These are phyloP conservation scores for Plasmodium gaboni DNA, from an alignment of 169 alveolate species.

Conservation along the genomic window DNA sequence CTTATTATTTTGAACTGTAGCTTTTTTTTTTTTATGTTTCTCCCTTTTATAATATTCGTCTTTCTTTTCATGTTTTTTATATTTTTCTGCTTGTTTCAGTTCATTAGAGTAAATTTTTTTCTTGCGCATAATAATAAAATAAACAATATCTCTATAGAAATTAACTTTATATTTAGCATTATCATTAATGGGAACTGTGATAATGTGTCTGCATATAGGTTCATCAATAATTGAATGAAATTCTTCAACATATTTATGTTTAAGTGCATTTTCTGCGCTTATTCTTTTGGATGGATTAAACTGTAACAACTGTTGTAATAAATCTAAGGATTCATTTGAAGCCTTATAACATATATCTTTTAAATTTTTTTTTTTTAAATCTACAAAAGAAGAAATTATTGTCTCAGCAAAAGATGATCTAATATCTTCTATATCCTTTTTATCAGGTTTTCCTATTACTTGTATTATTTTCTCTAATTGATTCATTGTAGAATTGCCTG, in stretches of 20 bases:
- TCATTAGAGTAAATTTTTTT: conserved; percentile 41
- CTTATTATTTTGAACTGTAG: neutral
- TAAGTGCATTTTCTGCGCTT: conserved; percentile 89
- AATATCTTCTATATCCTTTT: conserved; percentile 93
- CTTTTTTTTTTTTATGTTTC: neutral
- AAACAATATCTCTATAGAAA: conserved; percentile 90
- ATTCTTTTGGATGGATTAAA: conserved; percentile 88
- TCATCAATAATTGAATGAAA: conserved; percentile 91
- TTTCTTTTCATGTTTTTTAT: neutral
- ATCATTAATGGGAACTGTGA: conserved; percentile 91
- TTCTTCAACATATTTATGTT: conserved; percentile 86
- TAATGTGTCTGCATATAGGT: conserved; percentile 86
- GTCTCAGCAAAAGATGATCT: conserved; percentile 91
- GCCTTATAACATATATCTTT: conserved; percentile 71
- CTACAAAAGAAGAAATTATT: conserved; percentile 78
- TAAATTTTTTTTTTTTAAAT: conserved; percentile 72
- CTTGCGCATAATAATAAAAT: conserved; percentile 87
- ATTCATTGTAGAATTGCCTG: conserved; percentile 98
- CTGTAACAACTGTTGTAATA: conserved; percentile 85
- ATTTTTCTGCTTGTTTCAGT: neutral
- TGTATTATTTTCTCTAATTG: conserved; percentile 94
- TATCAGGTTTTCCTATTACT: conserved; percentile 95
- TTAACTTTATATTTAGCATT: conserved; percentile 88
- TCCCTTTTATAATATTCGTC: neutral
- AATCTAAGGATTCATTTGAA: conserved; percentile 82